Conservation (phyloP, 139 green algal genomes). For the Yamagishiella unicocca region DNA sequence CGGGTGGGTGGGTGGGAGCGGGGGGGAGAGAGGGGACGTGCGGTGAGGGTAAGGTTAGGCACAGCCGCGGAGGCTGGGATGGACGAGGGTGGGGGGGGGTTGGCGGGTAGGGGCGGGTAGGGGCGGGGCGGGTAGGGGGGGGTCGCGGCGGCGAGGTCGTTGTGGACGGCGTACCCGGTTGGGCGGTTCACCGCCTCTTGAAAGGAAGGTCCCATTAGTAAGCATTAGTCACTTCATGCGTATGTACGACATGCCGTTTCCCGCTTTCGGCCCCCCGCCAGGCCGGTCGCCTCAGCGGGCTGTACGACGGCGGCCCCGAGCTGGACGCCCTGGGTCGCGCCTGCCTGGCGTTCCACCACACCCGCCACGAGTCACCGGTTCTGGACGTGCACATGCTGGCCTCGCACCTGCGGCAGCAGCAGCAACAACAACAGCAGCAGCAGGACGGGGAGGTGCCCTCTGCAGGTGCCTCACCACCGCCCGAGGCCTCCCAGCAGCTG, state of each 20-base stretch:
- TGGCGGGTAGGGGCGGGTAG: background rate
- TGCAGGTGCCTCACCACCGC: background rate
- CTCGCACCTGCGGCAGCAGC: background rate
- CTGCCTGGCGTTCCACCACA: constrained; percentile 21
- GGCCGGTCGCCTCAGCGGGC: constrained; percentile 34
- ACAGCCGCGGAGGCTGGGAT: no score
- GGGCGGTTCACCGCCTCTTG: no score
- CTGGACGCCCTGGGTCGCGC: constrained; percentile 27
- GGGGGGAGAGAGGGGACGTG: background rate
- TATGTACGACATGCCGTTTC: no score
- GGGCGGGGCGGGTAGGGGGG: background rate
- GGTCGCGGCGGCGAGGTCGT: no score
- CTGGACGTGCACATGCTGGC: constrained; percentile 37
- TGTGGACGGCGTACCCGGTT: no score
- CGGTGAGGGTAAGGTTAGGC: background rate
- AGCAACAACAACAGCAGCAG: constrained; percentile 6
- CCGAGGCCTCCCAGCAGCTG: background rate
- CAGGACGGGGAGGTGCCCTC: background rate
- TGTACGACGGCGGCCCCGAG: constrained; percentile 23
- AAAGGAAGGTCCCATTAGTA: no score
- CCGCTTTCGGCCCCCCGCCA: background rate
- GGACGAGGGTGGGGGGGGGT: background rate
- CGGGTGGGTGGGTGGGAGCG: background rate
- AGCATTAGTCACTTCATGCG: no score
- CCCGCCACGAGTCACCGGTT: constrained; percentile 17